Percentiles rank a stretch among this genome's conserved stretches.
These are phyloP conservation scores for Hortaea sp. DNA, from an alignment of 2,329 filamentous ascomycete genomes.

Conservation along the genomic window DNA sequence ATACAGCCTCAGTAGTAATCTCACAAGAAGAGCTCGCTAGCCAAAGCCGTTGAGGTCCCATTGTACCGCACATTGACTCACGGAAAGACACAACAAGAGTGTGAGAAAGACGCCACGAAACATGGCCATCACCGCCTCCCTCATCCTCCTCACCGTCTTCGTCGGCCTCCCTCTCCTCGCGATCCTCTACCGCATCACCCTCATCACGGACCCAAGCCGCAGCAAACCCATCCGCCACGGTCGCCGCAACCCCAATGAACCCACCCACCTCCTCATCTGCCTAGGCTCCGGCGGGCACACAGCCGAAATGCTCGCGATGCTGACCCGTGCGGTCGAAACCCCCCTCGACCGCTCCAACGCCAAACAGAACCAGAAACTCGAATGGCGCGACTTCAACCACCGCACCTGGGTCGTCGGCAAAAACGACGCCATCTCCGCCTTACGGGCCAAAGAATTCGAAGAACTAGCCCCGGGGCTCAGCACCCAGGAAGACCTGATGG, in stretches of 20 bases:
- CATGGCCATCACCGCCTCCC: conserved; percentile 14
- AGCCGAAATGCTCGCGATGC: conserved; percentile 83
- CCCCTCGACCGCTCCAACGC: conserved; percentile 1
- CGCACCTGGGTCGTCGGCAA: conserved; percentile 74
- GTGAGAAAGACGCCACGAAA: neutral
- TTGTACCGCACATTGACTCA: too few species aligned
- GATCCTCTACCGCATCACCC: conserved; percentile 30
- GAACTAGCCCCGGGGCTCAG: conserved; percentile 13
- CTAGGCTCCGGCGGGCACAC: conserved; percentile 93
- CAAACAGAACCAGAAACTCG: conserved; percentile 24
- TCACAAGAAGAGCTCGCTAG: too few species aligned
- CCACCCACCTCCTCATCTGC: conserved; percentile 62
- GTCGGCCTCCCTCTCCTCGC: conserved; percentile 19
- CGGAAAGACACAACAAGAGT: too few species aligned
- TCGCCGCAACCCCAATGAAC: conserved; percentile 18
- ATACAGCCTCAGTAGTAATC: too few species aligned
- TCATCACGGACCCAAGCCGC: conserved; percentile 28
- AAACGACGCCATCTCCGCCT: conserved; percentile 62
- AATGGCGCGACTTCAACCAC: conserved; percentile 40
- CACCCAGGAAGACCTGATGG: conserved; percentile 12
- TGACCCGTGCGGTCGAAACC: conserved; percentile 47
- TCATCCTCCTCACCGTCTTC: conserved; percentile 20
- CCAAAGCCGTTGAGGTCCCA: too few species aligned
- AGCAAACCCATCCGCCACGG: conserved; percentile 18
- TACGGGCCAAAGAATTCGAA: conserved; percentile 57